Conservation (phyloP, 2,329 filamentous ascomycete genomes). For the Botrytis hyacinthi region DNA sequence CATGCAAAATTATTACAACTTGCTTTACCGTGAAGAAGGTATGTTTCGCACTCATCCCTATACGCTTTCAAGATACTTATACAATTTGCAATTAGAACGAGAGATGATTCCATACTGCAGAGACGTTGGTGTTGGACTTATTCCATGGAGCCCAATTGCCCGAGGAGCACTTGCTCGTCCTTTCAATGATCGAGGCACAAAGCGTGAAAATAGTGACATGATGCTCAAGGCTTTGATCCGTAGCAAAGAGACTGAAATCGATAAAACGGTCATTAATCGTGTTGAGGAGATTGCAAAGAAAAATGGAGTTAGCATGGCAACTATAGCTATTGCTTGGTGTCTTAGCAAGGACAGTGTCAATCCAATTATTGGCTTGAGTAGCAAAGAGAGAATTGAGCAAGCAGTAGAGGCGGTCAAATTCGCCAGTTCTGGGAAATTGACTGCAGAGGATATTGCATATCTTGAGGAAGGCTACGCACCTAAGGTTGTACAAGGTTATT, state of each 20-base stretch:
- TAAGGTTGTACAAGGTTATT: conserved; percentile 29
- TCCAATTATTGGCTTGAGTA: conserved; percentile 55
- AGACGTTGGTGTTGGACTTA: conserved; percentile 39
- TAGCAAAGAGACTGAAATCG: conserved; percentile 34
- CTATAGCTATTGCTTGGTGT: conserved; percentile 58
- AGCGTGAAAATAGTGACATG: conserved; percentile 30
- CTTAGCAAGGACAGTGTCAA: conserved; percentile 46
- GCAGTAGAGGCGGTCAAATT: conserved; percentile 45
- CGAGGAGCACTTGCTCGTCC: conserved; percentile 40
- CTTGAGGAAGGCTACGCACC: conserved; percentile 55
- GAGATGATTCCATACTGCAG: conserved; percentile 42
- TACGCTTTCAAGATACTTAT: not conserved
- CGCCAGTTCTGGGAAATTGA: conserved; percentile 46
- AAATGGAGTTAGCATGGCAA: conserved; percentile 56
- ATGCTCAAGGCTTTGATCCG: conserved; percentile 26
- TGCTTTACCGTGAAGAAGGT: conserved; percentile 59
- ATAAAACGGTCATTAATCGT: conserved; percentile 39
- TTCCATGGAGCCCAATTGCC: conserved; percentile 43
- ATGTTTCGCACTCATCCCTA: conserved; percentile 35
- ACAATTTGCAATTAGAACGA: conserved; percentile 36
- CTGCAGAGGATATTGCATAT: conserved; percentile 52
- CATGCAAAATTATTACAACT: conserved; percentile 61
- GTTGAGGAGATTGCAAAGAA: conserved; percentile 58
- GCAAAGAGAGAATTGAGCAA: conserved; percentile 53
- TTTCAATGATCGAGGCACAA: conserved; percentile 27